These are phyloP conservation scores for Amphicarpaea edgeworthii DNA, from an alignment of 306 rosid genomes.

Conservation along the genomic window DNA sequence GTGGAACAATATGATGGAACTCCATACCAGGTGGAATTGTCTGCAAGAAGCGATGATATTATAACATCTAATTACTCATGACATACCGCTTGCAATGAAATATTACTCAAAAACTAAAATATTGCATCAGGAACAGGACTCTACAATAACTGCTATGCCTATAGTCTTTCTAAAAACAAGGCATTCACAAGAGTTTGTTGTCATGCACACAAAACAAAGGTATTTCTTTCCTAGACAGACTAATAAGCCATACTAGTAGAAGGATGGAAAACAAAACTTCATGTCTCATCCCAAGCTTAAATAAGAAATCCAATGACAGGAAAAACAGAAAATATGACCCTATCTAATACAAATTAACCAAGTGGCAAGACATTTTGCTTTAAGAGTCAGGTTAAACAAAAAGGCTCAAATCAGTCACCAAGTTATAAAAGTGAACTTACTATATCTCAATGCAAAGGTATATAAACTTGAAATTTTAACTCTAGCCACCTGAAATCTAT, in stretches of 20 bases:
- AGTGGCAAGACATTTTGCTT: constrained; percentile 38
- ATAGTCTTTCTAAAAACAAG: constrained; percentile 22
- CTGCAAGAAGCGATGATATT: constrained; percentile 56
- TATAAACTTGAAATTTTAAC: constrained; percentile 42
- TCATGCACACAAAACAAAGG: constrained; percentile 26
- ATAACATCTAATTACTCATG: constrained; percentile 41
- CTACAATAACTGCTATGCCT: constrained; percentile 20
- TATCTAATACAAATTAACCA: constrained; percentile 5
- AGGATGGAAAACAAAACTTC: background rate
- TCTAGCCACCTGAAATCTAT: constrained; percentile 42
- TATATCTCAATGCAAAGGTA: constrained; percentile 11
- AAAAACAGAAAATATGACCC: constrained; percentile 29
- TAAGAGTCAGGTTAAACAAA: constrained; percentile 26
- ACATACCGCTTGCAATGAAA: constrained; percentile 25
- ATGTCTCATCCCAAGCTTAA: constrained; percentile 6
- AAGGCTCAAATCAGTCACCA: constrained; percentile 27
- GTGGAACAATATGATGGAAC: constrained; percentile 94
- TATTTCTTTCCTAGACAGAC: constrained; percentile 23
- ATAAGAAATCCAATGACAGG: constrained; percentile 7
- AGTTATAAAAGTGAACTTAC: constrained; percentile 30
- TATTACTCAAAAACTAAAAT: constrained; percentile 36
- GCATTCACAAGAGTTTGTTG: constrained; percentile 22
- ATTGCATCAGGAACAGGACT: constrained; percentile 37
- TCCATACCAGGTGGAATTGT: constrained; percentile 98
- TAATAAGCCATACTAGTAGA: constrained; percentile 24